Evolutionary conservation across 306 rosid genomes (phyloP).

Genomic region (Senna tora): DNA sequence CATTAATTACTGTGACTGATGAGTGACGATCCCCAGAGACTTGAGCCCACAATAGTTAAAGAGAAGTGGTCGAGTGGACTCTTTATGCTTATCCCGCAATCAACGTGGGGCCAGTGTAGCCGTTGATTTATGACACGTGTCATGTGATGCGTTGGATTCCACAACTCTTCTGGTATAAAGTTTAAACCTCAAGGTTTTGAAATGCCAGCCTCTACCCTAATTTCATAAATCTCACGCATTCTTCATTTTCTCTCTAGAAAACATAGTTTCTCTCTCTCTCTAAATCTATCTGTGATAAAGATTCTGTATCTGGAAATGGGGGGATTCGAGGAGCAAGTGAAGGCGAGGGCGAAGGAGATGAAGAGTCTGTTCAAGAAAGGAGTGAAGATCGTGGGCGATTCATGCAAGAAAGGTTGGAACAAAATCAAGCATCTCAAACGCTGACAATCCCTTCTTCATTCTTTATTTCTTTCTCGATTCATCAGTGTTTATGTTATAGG

Average conservation of each 20-base stretch:
- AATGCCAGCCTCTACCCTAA: too few relatives aligned
- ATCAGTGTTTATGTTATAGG: constrained; percentile 16
- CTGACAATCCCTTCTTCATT: constrained; percentile 22
- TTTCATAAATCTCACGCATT: not conserved
- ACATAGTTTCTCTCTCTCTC: not conserved
- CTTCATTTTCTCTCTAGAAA: not conserved
- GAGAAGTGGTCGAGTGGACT: not conserved
- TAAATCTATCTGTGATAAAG: too few relatives aligned
- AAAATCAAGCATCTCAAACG: constrained; percentile 64
- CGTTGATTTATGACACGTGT: constrained; percentile 50
- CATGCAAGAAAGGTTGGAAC: constrained; percentile 84
- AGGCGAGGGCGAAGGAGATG: constrained; percentile 57
- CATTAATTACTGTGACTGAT: too few relatives aligned
- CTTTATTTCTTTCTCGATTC: not conserved
- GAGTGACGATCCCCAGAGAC: not conserved
- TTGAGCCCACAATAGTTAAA: constrained; percentile 22
- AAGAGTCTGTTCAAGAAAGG: constrained; percentile 61
- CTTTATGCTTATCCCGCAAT: constrained; percentile 49
- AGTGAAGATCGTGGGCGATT: constrained; percentile 61
- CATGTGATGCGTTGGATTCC: constrained; percentile 42
- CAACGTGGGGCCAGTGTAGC: constrained; percentile 3
- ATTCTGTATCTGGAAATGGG: constrained; percentile 42
- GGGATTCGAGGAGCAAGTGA: constrained; percentile 66
- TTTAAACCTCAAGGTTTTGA: too few relatives aligned
- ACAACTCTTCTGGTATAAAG: constrained; percentile 35